Evolutionary conservation across 306 rosid genomes (phyloP).

Genomic region (Acacia acuminata): DNA sequence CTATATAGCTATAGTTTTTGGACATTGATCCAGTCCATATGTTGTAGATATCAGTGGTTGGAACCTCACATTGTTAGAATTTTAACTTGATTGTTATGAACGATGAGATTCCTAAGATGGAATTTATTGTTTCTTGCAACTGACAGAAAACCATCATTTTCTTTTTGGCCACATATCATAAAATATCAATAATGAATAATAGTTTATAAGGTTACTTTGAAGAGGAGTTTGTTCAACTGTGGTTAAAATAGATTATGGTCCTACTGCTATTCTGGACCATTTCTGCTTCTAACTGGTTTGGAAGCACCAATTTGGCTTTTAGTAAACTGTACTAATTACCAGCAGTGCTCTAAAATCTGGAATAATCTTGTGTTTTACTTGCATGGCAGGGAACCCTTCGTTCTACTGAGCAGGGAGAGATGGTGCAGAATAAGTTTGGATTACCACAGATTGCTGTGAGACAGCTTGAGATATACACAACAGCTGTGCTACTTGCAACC

Average conservation of each 20-base stretch:
- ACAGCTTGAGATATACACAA: constrained; percentile 92
- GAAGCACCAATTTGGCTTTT: constrained; percentile 9
- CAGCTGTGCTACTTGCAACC: constrained; percentile 95
- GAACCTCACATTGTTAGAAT: not conserved
- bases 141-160: not conserved
- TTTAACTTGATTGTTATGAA: not conserved
- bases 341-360: constrained; percentile 7
- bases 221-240: constrained; percentile 4
- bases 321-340: not conserved
- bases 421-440: constrained; percentile 95
- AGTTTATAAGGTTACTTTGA: not conserved
- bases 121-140: not conserved
- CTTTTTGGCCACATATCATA: not conserved
- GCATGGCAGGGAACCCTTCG: constrained; percentile 77
- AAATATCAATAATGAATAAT: not conserved
- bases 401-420: constrained; percentile 97
- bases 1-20: not conserved
- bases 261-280: not conserved
- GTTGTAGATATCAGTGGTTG: not conserved
- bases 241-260: not conserved
- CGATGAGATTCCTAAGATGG: constrained; percentile 29
- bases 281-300: constrained; percentile 11
- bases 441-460: constrained; percentile 88
- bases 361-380: not conserved
- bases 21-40: not conserved